Evolutionary conservation across 129 eudicot species (phyloP), one percentile per base, ranked within the genome.

Genomic region (Oenanthe sinensis): DNA sequence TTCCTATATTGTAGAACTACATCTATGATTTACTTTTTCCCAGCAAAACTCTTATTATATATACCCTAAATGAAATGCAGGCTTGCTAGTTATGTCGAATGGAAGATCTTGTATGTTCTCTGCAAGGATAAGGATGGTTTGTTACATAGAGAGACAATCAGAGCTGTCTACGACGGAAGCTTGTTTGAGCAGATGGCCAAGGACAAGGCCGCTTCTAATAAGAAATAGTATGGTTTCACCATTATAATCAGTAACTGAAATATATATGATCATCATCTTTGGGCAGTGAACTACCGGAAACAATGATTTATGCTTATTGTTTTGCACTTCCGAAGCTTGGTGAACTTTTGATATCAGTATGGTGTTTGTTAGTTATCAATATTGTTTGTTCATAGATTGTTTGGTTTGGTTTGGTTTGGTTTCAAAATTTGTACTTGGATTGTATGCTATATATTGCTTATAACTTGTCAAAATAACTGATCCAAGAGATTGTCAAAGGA

Each of bases 141-240:
- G 76, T 69, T 93, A 85, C 86, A 81, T 22, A 89, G 73, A 71
- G 96, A 91, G 17, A 87, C 88, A 0, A 43, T 91, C 6, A 84
- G 81, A 87, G 92, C 86, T 72, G 93, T 83, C 77, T 94, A 89
- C 63, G 98, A 94, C 73, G 97, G 98, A 82, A 88, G 90, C 81
- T 82, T 94, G 82, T 91, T 94, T 8, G 87, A 89, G 36, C 83
- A 78, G 79, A 63, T 91, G 93, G 96, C 80, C 1, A 79, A 77
- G 50, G 89, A 89, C 68, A 79, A 79, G 43, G 78, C 77, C 0
- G 49, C 76, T 13, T 67, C 91, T 4, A 63, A 79, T 77, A 86
- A 90, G 78, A 68, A 82, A 77, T 12, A 47, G 45, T 77, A 62
- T n/a, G 19, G n/a, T 19, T 77, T 52, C 24, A 0, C 6, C 28